Evolutionary conservation across 2,329 filamentous ascomycete species (phyloP).

Genomic region (Myriosclerotinia curreyana): DNA sequence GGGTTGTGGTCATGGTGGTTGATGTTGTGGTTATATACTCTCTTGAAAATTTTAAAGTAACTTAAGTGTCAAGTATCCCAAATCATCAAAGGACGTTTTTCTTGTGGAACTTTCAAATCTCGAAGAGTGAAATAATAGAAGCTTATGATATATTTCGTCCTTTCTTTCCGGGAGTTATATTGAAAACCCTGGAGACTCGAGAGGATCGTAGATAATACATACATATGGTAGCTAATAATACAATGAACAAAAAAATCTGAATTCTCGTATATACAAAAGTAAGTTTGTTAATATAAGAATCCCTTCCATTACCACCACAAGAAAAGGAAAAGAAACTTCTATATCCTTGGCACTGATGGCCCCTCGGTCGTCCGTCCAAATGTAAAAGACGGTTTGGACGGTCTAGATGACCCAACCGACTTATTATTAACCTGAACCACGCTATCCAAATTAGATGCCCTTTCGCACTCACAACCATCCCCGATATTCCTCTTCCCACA

Average conservation of each 20-base stretch:
- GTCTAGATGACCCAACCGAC: neutral
- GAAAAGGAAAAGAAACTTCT: neutral
- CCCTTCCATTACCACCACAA: no score
- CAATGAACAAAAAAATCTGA: no score
- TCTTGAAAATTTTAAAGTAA: neutral
- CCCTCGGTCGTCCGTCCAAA: neutral
- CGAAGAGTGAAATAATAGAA: no score
- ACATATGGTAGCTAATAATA: no score
- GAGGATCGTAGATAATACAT: no score
- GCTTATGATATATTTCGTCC: no score
- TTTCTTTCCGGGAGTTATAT: no score
- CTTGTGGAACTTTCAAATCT: neutral
- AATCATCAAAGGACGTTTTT: neutral
- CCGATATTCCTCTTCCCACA: neutral
- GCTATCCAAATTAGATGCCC: no score
- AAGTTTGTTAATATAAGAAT: no score
- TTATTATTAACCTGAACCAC: neutral
- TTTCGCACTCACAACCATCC: neutral
- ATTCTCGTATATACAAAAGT: no score
- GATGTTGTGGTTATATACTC: neutral
- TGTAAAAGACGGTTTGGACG: neutral
- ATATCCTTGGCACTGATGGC: neutral
- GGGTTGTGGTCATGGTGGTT: neutral
- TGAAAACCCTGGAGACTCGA: no score
- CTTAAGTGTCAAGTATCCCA: neutral